Evolutionary conservation across 2,329 filamentous ascomycete genomes (phyloP).

Genomic region (Aspergillus fructus): DNA sequence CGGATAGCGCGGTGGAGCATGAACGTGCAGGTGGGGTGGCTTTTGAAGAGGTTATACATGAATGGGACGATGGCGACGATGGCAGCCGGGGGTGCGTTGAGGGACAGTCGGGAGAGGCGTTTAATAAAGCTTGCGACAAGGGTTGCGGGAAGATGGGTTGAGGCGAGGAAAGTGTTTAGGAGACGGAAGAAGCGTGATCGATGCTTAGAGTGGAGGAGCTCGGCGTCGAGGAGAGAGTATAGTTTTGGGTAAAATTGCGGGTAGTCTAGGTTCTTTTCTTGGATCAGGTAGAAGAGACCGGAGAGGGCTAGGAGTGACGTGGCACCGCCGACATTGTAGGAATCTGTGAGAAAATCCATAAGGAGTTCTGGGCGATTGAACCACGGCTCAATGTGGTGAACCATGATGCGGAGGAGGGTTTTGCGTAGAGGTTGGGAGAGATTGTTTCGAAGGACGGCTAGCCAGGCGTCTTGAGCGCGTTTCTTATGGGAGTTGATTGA

Average conservation of each 20-base stretch:
- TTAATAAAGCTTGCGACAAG: constrained; percentile 97
- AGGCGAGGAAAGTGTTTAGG: constrained; percentile 84
- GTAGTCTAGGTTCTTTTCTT: constrained; percentile 92
- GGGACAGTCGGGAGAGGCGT: constrained; percentile 75
- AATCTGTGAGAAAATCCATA: constrained; percentile 96
- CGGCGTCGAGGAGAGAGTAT: constrained; percentile 84
- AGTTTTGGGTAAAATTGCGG: constrained; percentile 91
- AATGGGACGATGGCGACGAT: constrained; percentile 88
- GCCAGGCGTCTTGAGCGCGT: constrained; percentile 82
- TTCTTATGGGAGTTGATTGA: constrained; percentile 72
- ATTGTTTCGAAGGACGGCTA: constrained; percentile 67
- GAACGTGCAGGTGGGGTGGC: constrained; percentile 87
- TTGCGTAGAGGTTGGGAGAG: constrained; percentile 76
- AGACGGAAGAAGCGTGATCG: constrained; percentile 90
- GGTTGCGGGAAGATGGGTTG: constrained; percentile 85
- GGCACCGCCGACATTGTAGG: constrained; percentile 81
- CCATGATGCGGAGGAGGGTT: constrained; percentile 70
- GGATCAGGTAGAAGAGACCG: constrained; percentile 92
- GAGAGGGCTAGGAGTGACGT: constrained; percentile 85
- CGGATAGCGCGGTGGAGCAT: constrained; percentile 82
- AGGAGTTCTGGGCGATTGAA: constrained; percentile 84
- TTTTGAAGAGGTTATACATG: constrained; percentile 91
- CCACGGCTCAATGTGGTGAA: constrained; percentile 80
- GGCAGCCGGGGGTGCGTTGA: constrained; percentile 86
- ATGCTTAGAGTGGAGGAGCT: constrained; percentile 89